Base-by-base conservation (phyloP, 768 basidiomycete genomes). In the Clathrus columnatus region DNA sequence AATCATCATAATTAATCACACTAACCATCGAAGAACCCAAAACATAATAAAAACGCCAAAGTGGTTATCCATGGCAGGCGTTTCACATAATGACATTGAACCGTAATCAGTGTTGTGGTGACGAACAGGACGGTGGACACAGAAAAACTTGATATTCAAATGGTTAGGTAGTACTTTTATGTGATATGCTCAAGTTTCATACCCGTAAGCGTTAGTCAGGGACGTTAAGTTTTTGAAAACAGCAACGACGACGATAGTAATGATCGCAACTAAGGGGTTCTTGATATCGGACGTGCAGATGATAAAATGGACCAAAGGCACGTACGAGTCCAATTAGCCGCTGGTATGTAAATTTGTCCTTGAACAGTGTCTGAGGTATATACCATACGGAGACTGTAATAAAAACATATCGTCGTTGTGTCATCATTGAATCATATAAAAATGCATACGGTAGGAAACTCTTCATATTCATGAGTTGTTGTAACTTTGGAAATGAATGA, bases 271-370 rank as follows among this genome's bases (percentile, higher is more conserved):
- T 54, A 17, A 32, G 69, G 49, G 45, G 5, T 32, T 23, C 41
- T 18, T 6, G 32, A n/a, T 21, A 48, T 50, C 29, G 41, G 11
- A 26, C 29, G 21, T 17, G 16, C 41, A 30, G 7, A 16, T 20
- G 5, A 8, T 20, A 28, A 21, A 26, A 55, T 59, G 16, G 57
- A 24, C 27, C n/a, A 49, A 30, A 28, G 48, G 47, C 7, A 62
- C 71, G 41, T 51, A 73, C 73, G 61, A 14, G 68, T 63, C 76
- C 80, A 85, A 64, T 86, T 87, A 51, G 78, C 70, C 1, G 74
- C 74, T 4, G 84, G 82, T 24, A 85, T 77, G 62, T 83, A 86
- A 14, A 87, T 73, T 59, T 85, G 83, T 2, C 84, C 84, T 60
- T 81, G 76, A 17, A 79, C 71, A 1, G 69, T 73, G 24, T 80